Evolutionary conservation across 177 flowering plant genomes (phyloP).

Genomic region (Vitis hybrid): DNA sequence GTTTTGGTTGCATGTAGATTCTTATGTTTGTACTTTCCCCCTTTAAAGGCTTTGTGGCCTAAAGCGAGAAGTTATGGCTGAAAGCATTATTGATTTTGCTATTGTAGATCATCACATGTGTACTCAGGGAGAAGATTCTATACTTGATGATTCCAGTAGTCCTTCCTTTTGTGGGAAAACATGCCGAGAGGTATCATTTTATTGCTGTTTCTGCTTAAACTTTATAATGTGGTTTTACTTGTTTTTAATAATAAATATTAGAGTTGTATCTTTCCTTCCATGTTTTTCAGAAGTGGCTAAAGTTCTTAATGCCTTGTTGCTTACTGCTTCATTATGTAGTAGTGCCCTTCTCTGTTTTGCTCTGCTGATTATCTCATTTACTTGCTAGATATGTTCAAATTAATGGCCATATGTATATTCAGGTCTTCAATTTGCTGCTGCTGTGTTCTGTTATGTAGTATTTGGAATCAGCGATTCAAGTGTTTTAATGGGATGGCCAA

Average conservation of each 20-base stretch:
- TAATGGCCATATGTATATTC: not conserved
- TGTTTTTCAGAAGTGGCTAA: too few relatives aligned
- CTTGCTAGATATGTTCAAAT: not conserved
- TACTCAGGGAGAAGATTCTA: slow-evolving; percentile 23
- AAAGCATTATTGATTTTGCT: slow-evolving; percentile 2
- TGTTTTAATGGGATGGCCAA: not conserved
- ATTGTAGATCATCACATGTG: slow-evolving; percentile 66
- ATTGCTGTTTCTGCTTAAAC: not conserved
- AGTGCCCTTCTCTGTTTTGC: too few relatives aligned
- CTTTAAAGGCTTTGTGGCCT: not conserved
- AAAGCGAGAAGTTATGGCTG: not conserved
- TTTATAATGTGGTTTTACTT: not conserved
- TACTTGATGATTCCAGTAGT: slow-evolving; percentile 7
- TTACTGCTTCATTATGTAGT: too few relatives aligned
- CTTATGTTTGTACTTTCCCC: not conserved
- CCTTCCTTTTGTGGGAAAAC: slow-evolving; percentile 53
- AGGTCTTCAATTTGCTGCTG: not conserved
- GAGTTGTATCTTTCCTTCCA: too few relatives aligned
- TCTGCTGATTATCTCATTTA: not conserved
- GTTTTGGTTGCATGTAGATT: not conserved
- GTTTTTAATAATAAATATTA: not conserved
- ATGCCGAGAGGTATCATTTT: slow-evolving; percentile 57
- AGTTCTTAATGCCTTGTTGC: too few relatives aligned
- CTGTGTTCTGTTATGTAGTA: not conserved
- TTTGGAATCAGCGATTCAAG: not conserved